These are phyloP conservation scores for Candida tropicalis DNA, from an alignment of 1,139 yeast genomes.

Conservation along the genomic window DNA sequence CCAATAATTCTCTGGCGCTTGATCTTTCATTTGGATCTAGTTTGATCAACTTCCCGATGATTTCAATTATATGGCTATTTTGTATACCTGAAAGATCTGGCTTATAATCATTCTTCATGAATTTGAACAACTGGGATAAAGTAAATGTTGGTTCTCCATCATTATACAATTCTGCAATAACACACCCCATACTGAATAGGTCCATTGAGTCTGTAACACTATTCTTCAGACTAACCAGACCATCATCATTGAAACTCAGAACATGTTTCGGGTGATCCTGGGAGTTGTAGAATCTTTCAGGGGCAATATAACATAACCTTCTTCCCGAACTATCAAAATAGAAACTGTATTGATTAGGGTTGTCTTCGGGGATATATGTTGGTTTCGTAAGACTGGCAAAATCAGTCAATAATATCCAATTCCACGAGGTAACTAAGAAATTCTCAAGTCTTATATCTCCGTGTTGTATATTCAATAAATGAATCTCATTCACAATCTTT, in stretches of 20 bases:
- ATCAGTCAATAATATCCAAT: conserved; percentile 82
- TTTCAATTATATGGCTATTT: conserved; percentile 40
- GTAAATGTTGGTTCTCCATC: conserved; percentile 90
- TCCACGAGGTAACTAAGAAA: conserved; percentile 83
- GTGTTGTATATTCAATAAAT: conserved; percentile 63
- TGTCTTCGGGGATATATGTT: conserved; percentile 82
- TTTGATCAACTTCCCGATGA: conserved; percentile 65
- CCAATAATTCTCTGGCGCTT: conserved; percentile 56
- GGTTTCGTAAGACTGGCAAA: conserved; percentile 83
- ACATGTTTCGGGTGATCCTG: conserved; percentile 19
- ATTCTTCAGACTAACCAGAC: conserved; percentile 26
- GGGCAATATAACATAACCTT: conserved; percentile 88
- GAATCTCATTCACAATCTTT: conserved; percentile 62
- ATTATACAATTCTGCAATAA: conserved; percentile 81
- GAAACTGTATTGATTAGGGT: conserved; percentile 92
- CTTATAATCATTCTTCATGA: conserved; percentile 64
- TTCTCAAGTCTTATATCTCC: conserved; percentile 95
- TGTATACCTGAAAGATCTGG: conserved; percentile 63
- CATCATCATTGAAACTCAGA: conserved; percentile 31
- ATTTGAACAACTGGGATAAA: conserved; percentile 82
- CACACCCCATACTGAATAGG: conserved; percentile 88
- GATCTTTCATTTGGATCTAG: conserved; percentile 64
- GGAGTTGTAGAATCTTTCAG: conserved; percentile 73
- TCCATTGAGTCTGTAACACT: conserved; percentile 74
- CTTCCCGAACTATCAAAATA: conserved; percentile 90